Evolutionary conservation across 225 moss, liverwort and hornwort species (phyloP).

Genomic region (Polytrichum commune): DNA sequence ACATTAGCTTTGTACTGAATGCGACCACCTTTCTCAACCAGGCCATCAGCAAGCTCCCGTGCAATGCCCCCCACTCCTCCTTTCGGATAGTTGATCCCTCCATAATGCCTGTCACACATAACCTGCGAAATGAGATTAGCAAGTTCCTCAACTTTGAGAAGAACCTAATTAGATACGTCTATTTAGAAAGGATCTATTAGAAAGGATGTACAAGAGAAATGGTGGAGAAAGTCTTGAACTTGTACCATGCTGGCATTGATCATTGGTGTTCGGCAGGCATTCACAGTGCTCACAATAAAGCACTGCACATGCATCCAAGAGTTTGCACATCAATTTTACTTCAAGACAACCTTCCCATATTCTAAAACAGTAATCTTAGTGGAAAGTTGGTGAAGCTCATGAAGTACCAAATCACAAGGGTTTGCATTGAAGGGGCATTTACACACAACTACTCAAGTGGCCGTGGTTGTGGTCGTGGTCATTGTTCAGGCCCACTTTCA

Average conservation of each 20-base stretch:
- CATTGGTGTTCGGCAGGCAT: constrained; percentile 88
- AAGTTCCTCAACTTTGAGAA: too few species aligned
- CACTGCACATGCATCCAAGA: constrained; percentile 54
- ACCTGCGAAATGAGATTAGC: constrained; percentile 30
- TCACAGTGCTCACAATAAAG: constrained; percentile 94
- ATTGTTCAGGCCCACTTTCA: too few species aligned
- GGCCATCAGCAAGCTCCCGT: constrained; percentile 80
- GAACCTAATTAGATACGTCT: too few species aligned
- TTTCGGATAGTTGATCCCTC: constrained; percentile 84
- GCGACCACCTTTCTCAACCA: constrained; percentile 77
- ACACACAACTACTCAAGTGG: too few species aligned
- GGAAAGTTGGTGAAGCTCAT: too few species aligned
- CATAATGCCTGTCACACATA: constrained; percentile 88
- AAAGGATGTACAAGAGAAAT: background rate
- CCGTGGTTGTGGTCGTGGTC: too few species aligned
- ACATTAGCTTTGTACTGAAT: constrained; percentile 89
- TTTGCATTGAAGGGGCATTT: too few species aligned
- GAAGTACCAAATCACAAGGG: too few species aligned
- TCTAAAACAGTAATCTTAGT: too few species aligned
- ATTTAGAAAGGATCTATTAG: too few species aligned
- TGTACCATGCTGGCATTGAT: constrained; percentile 90
- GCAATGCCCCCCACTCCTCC: constrained; percentile 91
- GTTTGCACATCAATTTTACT: constrained; percentile 19
- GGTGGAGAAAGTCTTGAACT: constrained; percentile 2
- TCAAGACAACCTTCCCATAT: too few species aligned